Base-by-base conservation (phyloP, 345 rosid species). In the Aethionema arabicum region DNA sequence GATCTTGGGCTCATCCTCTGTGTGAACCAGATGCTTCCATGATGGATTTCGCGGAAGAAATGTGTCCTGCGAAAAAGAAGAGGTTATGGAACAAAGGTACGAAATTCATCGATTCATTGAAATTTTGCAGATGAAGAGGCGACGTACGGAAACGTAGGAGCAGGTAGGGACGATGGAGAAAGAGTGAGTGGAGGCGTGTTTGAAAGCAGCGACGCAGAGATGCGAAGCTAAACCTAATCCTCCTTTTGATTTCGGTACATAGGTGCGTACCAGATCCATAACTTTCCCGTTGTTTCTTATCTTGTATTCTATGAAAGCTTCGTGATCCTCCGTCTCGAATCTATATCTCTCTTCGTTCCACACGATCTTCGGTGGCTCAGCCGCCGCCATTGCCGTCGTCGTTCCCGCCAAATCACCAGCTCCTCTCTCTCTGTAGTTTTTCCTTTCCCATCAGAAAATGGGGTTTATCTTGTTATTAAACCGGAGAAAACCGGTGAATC, bases 321-420 rank as follows among this genome's bases (percentile, higher is more conserved):
- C 70, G 76, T 76, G 80, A 80, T 90, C 97, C 60, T 90, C 88
- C 1, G 88, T 84, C 72, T 90, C 88, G 82, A 90, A 90, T 74
- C 82, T 82, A 37, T 72, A 58, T 6, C 67, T 52, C 27, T 50
- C 65, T 72, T 83, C 76, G 72, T 82, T 90, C 91, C 87, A 78
- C 70, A 75, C 73, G 16, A 86, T 86, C 69, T 70, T 83, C 33
- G 84, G 85, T 32, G 67, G 64, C 65, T 65, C 76, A 42, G 70
- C 32, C 43, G 35, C 35, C 39, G 32, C 32, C 21, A 6, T 45
- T 41, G 67, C 66, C 66, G 33, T 53, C 8, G 21, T 16, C 1
- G 66, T 65, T 11, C 68, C 65, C 78, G 55, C 44, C 51, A 40
- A 21, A 1, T n/a, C 32, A 40, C 35, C 7, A 0, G 10, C 0